Percentiles rank a stretch among this genome's conserved stretches.
Conservation (phyloP, 2,329 filamentous ascomycete species). For the Leptographium wingfieldii region DNA sequence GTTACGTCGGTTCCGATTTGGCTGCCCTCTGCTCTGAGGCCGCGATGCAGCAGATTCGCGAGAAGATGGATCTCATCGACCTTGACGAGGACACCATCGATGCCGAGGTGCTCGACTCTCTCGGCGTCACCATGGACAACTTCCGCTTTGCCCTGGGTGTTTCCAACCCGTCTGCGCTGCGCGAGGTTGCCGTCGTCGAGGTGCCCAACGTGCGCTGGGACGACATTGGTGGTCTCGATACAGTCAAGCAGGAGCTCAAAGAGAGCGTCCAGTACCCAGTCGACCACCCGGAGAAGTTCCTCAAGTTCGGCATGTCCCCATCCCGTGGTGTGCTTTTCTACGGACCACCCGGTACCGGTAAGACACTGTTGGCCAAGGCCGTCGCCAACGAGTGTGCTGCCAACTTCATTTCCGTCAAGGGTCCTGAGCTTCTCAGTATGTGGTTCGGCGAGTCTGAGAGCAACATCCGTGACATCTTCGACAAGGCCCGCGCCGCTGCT, state of each 20-base stretch:
- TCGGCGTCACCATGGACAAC: slow-evolving; percentile 99
- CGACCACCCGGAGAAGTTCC: slow-evolving; percentile 98
- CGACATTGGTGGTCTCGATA: slow-evolving; percentile 96
- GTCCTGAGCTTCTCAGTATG: slow-evolving; percentile 96
- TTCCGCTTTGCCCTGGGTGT: slow-evolving; percentile 97
- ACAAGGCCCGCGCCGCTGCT: slow-evolving; percentile 96
- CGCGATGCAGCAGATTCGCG: slow-evolving; percentile 99
- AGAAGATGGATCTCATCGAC: slow-evolving; percentile 99
- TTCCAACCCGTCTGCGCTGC: slow-evolving; percentile 95
- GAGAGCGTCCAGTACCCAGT: slow-evolving; percentile 98
- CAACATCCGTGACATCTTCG: slow-evolving; percentile 99
- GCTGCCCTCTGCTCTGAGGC: slow-evolving; percentile 97
- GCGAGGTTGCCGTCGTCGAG: slow-evolving; percentile 97
- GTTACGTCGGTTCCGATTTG: slow-evolving; percentile 97
- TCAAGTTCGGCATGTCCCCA: slow-evolving; percentile 97
- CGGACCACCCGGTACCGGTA: slow-evolving; percentile 98
- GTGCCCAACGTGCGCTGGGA: slow-evolving; percentile 99
- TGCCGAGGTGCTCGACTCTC: slow-evolving; percentile 92
- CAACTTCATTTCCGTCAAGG: slow-evolving; percentile 99
- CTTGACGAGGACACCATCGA: slow-evolving; percentile 98
- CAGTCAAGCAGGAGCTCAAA: slow-evolving; percentile 98
- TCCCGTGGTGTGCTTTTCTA: slow-evolving; percentile 98
- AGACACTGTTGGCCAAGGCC: slow-evolving; percentile 98
- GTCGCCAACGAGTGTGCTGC: slow-evolving; percentile 98
- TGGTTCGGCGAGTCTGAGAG: slow-evolving; percentile 99